phyloP scores from a whole-genome alignment of 768 basidiomycete species.

The Agrocybe praecox region DNA sequence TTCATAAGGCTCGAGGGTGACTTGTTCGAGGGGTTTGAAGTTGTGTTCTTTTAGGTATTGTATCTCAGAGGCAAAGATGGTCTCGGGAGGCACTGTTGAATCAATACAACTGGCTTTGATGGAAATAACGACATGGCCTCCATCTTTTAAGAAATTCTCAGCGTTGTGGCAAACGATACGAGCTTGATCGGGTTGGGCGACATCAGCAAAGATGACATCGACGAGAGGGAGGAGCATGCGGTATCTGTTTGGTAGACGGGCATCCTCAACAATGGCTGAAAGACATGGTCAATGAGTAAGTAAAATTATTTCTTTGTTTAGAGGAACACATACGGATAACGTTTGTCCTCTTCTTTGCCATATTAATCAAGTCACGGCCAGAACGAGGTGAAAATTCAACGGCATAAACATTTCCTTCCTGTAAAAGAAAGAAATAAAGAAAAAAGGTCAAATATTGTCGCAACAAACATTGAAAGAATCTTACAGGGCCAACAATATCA shows the following conservation, averaged over 20 bases:
- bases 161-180: constrained; percentile 95
- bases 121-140: constrained; percentile 91
- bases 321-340: constrained; percentile 79
- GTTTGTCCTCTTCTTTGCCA: constrained; percentile 99
- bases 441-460: not conserved
- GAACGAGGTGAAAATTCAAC: constrained; percentile 98
- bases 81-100: constrained; percentile 89
- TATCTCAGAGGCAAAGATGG: constrained; percentile 88
- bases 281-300: constrained; percentile 2
- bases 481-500: constrained; percentile 94
- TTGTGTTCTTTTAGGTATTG: constrained; percentile 73
- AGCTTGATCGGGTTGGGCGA: constrained; percentile 98
- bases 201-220: constrained; percentile 97
- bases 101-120: constrained; percentile 99
- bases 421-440: constrained; percentile 4
- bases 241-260: constrained; percentile 95
- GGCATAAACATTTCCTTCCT: constrained; percentile 97
- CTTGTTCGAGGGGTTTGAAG: constrained; percentile 95
- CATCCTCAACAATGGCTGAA: constrained; percentile 94
- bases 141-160: constrained; percentile 93
- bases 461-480: constrained; percentile 26
- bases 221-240: constrained; percentile 95
- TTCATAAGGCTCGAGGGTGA: constrained; percentile 93
- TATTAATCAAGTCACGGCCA: constrained; percentile 96
- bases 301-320: not conserved